A percentile compares a stretch with the other conserved stretches of the same genome.
These are phyloP conservation scores for Funneliformis geosporum DNA, from an alignment of 192 early-diverging fungal genomes.

Conservation along the genomic window DNA sequence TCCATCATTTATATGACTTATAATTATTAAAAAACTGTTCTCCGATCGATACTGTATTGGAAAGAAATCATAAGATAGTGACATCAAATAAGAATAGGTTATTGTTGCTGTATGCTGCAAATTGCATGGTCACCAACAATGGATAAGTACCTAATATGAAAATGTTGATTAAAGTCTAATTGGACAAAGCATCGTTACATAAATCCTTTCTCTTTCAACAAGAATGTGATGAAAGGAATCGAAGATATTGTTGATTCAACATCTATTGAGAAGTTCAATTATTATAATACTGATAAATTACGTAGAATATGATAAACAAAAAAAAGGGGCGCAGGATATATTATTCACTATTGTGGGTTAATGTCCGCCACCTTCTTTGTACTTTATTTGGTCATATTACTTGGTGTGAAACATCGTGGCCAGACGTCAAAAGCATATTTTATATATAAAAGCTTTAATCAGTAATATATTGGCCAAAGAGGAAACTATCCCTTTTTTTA, in stretches of 20 bases:
- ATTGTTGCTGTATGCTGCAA: constrained; percentile 8
- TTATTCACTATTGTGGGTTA: not conserved
- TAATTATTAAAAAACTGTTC: not conserved
- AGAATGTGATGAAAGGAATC: not conserved
- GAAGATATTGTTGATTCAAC: not conserved
- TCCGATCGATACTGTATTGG: not conserved
- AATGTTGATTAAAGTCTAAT: not conserved
- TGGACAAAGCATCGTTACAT: not conserved
- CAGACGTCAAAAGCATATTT: not conserved
- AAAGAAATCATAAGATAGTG: constrained; percentile 3
- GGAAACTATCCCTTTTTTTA: constrained; percentile 3
- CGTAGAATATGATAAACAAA: not conserved
- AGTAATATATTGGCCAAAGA: not conserved
- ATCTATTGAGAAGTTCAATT: not conserved
- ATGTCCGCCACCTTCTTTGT: constrained; percentile 2
- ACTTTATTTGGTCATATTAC: constrained; percentile 10
- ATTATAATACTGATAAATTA: not conserved
- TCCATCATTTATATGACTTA: not conserved
- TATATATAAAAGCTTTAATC: not conserved
- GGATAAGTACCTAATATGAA: not conserved
- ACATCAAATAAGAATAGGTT: constrained; percentile 3
- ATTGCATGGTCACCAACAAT: constrained; percentile 1
- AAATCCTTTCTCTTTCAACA: not conserved
- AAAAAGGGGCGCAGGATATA: not conserved
- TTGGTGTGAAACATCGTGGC: constrained; percentile 1